phyloP scores from a whole-genome alignment of 345 rosid species.

The Erucastrum elatum region DNA sequence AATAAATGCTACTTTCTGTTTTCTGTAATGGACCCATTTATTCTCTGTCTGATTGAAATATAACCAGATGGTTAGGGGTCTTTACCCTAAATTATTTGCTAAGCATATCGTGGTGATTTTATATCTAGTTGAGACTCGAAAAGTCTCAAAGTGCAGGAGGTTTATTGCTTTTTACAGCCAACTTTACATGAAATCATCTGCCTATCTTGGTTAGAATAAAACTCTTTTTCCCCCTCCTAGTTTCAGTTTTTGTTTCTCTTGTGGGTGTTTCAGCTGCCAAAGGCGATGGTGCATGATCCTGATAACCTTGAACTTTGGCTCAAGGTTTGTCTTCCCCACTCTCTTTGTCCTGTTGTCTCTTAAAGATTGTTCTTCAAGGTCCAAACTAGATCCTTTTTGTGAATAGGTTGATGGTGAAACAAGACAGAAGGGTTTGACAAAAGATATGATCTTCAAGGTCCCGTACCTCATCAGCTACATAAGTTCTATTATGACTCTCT shows the following conservation, averaged over 20 bases:
- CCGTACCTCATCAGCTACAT: conserved; percentile 90
- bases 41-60: background rate
- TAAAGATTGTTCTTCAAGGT: background rate
- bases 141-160: background rate
- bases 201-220: background rate
- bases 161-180: background rate
- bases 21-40: background rate
- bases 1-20: background rate
- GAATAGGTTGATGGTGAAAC: conserved; percentile 79
- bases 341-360: background rate
- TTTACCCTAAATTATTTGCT: conserved; percentile 2
- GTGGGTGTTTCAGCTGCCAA: conserved; percentile 54
- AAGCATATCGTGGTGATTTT: background rate
- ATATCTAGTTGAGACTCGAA: background rate
- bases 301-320: conserved; percentile 90
- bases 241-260: conserved; percentile 8
- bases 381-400: conserved; percentile 4
- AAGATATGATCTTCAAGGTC: conserved; percentile 90
- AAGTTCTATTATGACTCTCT: conserved; percentile 86
- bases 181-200: conserved; percentile 8
- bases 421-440: conserved; percentile 79
- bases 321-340: conserved; percentile 49
- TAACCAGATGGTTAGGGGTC: background rate
- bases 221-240: background rate
- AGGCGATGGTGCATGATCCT: conserved; percentile 65